phyloP scores from a whole-genome alignment of 2,329 filamentous ascomycete species.

The Lecanoromycetidae sp. region DNA sequence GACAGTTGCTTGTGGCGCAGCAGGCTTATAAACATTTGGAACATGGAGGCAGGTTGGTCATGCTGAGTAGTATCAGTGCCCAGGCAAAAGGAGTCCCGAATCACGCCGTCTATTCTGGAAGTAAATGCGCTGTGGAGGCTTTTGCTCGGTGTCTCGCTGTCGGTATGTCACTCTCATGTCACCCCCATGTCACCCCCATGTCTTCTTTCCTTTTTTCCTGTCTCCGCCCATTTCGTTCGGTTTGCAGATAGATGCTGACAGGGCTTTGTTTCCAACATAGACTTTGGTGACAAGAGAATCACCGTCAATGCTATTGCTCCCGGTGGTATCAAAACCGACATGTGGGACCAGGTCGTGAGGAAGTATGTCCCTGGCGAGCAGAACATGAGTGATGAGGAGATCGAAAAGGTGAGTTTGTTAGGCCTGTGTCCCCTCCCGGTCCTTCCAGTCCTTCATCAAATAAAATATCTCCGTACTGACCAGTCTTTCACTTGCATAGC shows the following conservation, averaged over 20 bases:
- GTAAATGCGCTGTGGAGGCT: constrained; percentile 61
- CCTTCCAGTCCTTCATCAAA: neutral
- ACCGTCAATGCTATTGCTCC: constrained; percentile 63
- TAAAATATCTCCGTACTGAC: constrained; percentile 20
- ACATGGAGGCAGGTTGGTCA: constrained; percentile 41
- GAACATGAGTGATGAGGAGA: constrained; percentile 52
- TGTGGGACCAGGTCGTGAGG: constrained; percentile 5
- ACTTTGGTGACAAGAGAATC: constrained; percentile 55
- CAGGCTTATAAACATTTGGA: constrained; percentile 42
- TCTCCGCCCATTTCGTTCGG: neutral
- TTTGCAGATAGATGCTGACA: neutral
- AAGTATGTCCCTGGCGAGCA: constrained; percentile 58
- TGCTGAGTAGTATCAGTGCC: constrained; percentile 45
- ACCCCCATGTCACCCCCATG: neutral
- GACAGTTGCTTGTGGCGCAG: constrained; percentile 52
- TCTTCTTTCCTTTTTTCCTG: neutral
- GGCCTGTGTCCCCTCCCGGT: neutral
- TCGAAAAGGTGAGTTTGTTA: constrained; percentile 34
- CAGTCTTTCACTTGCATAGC: constrained; percentile 39
- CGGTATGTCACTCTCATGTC: constrained; percentile 22
- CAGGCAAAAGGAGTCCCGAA: constrained; percentile 54
- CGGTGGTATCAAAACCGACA: constrained; percentile 59
- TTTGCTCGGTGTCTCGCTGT: constrained; percentile 61
- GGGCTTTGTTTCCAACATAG: neutral
- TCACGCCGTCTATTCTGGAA: constrained; percentile 59